These are phyloP conservation scores for Artomyces pyxidatus DNA, from an alignment of 768 basidiomycete genomes.

Conservation along the genomic window DNA sequence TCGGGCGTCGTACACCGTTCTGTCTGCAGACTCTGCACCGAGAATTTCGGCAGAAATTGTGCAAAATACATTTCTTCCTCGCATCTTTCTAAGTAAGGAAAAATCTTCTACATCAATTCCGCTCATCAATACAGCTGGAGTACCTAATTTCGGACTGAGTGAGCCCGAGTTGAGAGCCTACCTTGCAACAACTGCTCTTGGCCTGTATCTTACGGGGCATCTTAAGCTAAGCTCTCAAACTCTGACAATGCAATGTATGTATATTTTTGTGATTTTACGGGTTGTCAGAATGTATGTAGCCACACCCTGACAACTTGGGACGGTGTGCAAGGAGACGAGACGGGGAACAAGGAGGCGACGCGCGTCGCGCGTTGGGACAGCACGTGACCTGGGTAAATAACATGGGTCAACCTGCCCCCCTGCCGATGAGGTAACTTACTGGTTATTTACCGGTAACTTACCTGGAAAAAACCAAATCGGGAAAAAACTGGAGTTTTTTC, in stretches of 20 bases:
- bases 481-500: not conserved
- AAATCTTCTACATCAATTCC: too few species aligned
- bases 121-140: too few species aligned
- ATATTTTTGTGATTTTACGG: not conserved
- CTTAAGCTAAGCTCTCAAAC: not conserved
- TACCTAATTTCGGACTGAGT: too few species aligned
- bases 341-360: too few species aligned
- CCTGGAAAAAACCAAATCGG: not conserved
- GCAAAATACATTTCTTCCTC: too few species aligned
- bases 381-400: not conserved
- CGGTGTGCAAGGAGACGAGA: not conserved
- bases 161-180: too few species aligned
- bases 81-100: too few species aligned
- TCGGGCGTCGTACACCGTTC: too few species aligned
- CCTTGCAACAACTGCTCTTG: not conserved
- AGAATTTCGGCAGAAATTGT: too few species aligned
- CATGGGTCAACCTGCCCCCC: not conserved
- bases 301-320: not conserved
- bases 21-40: too few species aligned
- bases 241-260: not conserved
- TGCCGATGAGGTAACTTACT: not conserved
- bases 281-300: not conserved
- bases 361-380: too few species aligned
- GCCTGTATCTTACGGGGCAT: not conserved
- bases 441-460: not conserved